These are phyloP conservation scores for Porphyrellus cyaneotinctus DNA, from an alignment of 768 basidiomycete genomes.

Conservation along the genomic window DNA sequence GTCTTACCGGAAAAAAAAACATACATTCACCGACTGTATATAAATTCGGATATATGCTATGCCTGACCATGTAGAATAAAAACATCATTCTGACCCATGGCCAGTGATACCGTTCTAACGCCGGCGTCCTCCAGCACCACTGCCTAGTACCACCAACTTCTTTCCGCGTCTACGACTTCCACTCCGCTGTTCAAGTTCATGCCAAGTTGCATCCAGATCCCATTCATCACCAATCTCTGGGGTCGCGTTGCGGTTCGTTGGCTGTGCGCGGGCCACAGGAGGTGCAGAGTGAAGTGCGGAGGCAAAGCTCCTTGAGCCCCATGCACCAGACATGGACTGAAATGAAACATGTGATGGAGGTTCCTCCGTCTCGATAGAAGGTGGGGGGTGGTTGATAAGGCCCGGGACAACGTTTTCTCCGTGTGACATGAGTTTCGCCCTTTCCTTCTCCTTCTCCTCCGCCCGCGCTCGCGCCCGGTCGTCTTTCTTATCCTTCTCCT, in stretches of 20 bases:
- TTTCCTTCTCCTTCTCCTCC: constrained; percentile 74
- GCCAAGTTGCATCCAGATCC: constrained; percentile 78
- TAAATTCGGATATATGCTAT: constrained; percentile 2
- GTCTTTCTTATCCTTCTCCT: constrained; percentile 82
- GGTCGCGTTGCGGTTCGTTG: constrained; percentile 25
- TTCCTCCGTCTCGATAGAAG: constrained; percentile 15
- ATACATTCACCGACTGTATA: no score
- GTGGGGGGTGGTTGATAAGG: constrained; percentile 4
- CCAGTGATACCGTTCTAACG: constrained; percentile 20
- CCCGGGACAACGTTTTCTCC: constrained; percentile 10
- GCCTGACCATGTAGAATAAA: constrained; percentile 3
- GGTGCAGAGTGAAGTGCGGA: constrained; percentile 59
- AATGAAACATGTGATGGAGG: constrained; percentile 3
- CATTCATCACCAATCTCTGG: constrained; percentile 54
- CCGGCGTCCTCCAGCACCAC: constrained; percentile 55
- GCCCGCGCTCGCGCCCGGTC: constrained; percentile 76
- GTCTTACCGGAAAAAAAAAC: neutral
- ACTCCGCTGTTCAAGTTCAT: constrained; percentile 66
- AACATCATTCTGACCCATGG: neutral
- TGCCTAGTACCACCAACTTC: constrained; percentile 68
- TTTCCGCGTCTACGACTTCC: constrained; percentile 56
- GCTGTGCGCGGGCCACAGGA: constrained; percentile 44
- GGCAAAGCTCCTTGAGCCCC: constrained; percentile 81
- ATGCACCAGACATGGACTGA: constrained; percentile 48
- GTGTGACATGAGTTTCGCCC: constrained; percentile 30